Evolutionary conservation across 306 rosid species (phyloP), one percentile per base, ranked within the genome.

Genomic region (Trifolium subterraneum): DNA sequence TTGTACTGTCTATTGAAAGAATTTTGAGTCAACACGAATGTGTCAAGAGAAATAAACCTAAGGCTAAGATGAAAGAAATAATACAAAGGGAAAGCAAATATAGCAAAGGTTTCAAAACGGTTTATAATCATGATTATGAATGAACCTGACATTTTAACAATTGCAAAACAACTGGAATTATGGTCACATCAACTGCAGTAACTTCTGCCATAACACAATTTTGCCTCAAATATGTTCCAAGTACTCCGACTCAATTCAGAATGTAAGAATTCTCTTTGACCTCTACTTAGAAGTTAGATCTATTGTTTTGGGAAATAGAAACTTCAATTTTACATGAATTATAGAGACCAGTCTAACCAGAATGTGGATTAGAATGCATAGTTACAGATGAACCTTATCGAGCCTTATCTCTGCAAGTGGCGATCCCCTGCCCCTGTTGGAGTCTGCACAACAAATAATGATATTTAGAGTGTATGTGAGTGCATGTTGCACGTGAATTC

Each of bases 371-470:
- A 56, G 98, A 93, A 72, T 87, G 96, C 23, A 92, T 81, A 15
- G 96, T 92, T 42, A 92, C 92, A 8, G n/a, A n/a, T n/a, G n/a
- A n/a, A n/a, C n/a, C n/a, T n/a, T n/a, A n/a, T 92, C 90, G 73
- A 92, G 98, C 81, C 96, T 84, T 78, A 92, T 92, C 90, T 92
- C 98, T 0, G 92, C 98, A 36, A 92, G 98, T 19, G 98, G 98
- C 96, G 94, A 64, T 92, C 98, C 23, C 90, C 94, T 10, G 88
- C 79, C 54, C 96, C 96, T 13, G 86, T 92, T 84, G 33, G 99
- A 74, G 97, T 92, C 99, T 94, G 96, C 90, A 92, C 4, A 61
- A 75, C 44, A 27, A 68, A 67, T 9, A 33, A 36, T 10, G 38
- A 74, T 38, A 12, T 14, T 9, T 31, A 10, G 41, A 35, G 19